Percentiles rank a stretch among this genome's conserved stretches.
These are phyloP conservation scores for Yamadazyma sp. DNA, from an alignment of 805 yeast species.

Conservation along the genomic window DNA sequence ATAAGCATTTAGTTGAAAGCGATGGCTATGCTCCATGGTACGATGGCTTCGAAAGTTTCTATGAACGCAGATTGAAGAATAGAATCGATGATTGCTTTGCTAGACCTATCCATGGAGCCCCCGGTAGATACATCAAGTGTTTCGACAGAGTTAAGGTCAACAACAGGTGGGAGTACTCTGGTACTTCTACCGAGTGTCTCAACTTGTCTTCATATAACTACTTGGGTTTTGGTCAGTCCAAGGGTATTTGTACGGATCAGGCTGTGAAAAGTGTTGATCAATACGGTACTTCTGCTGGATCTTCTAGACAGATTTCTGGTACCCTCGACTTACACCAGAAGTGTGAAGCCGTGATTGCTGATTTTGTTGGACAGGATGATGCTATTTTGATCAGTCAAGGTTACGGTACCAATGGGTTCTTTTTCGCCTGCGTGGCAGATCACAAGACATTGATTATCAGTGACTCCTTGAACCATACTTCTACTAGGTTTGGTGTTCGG, in stretches of 20 bases:
- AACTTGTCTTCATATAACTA: constrained; percentile 91
- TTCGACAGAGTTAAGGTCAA: constrained; percentile 72
- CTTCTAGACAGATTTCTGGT: constrained; percentile 75
- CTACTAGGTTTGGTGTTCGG: constrained; percentile 93
- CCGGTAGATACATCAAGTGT: constrained; percentile 86
- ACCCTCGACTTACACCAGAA: constrained; percentile 69
- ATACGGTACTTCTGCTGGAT: constrained; percentile 77
- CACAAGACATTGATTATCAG: constrained; percentile 87
- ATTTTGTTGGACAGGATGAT: constrained; percentile 88
- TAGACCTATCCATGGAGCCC: constrained; percentile 95
- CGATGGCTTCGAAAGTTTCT: constrained; percentile 90
- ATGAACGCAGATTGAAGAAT: constrained; percentile 85
- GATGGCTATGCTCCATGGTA: constrained; percentile 97
- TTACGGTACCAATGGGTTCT: constrained; percentile 89
- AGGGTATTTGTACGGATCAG: constrained; percentile 83
- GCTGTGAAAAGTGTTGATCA: constrained; percentile 63
- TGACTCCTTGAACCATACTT: constrained; percentile 93
- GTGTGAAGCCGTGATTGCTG: constrained; percentile 77
- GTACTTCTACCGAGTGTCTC: constrained; percentile 72
- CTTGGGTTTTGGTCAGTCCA: constrained; percentile 94
- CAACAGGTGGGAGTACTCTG: constrained; percentile 67
- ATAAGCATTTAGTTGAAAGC: constrained; percentile 64
- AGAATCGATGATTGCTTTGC: constrained; percentile 94
- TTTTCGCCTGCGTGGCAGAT: constrained; percentile 81
- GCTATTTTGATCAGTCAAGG: constrained; percentile 90